phyloP scores from a whole-genome alignment of 768 basidiomycete genomes.

The Trametes cingulata region DNA sequence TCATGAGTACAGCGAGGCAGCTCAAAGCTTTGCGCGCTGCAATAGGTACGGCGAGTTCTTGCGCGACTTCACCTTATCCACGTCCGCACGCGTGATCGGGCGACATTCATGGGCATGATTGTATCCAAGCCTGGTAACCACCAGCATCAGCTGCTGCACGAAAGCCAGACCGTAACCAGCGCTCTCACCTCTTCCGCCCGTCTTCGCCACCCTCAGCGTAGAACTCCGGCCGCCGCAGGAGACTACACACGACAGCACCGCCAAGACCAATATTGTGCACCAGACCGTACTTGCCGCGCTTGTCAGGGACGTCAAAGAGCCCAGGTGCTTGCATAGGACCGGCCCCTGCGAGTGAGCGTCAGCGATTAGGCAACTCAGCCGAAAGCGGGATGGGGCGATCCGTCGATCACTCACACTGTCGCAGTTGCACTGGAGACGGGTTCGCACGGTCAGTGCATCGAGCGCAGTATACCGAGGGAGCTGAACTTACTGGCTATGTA shows the following conservation, averaged over 20 bases:
- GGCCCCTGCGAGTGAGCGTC: slow-evolving; percentile 53
- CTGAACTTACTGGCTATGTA: slow-evolving; percentile 70
- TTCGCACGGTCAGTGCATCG: neutral
- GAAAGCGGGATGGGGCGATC: neutral
- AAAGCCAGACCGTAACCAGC: neutral
- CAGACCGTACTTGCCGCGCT: slow-evolving; percentile 75
- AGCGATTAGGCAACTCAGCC: neutral
- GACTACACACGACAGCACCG: slow-evolving; percentile 74
- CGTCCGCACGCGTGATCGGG: slow-evolving; percentile 59
- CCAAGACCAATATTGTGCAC: slow-evolving; percentile 86
- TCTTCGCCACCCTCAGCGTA: slow-evolving; percentile 65
- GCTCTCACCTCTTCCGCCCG: slow-evolving; percentile 59
- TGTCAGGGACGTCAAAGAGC: slow-evolving; percentile 60
- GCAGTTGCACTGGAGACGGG: slow-evolving; percentile 61
- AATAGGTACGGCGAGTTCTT: slow-evolving; percentile 50
- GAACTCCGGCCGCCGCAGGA: slow-evolving; percentile 78
- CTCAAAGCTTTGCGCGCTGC: slow-evolving; percentile 43
- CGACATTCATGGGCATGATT: slow-evolving; percentile 74
- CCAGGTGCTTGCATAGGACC: slow-evolving; percentile 82
- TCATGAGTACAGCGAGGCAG: too few relatives aligned
- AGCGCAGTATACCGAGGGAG: neutral
- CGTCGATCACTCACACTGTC: slow-evolving; percentile 50
- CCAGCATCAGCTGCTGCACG: neutral
- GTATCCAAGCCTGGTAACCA: slow-evolving; percentile 62
- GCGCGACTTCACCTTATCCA: slow-evolving; percentile 77